These are phyloP conservation scores for Kregervanrija delftensis DNA, from an alignment of 805 yeast genomes.

Conservation along the genomic window DNA sequence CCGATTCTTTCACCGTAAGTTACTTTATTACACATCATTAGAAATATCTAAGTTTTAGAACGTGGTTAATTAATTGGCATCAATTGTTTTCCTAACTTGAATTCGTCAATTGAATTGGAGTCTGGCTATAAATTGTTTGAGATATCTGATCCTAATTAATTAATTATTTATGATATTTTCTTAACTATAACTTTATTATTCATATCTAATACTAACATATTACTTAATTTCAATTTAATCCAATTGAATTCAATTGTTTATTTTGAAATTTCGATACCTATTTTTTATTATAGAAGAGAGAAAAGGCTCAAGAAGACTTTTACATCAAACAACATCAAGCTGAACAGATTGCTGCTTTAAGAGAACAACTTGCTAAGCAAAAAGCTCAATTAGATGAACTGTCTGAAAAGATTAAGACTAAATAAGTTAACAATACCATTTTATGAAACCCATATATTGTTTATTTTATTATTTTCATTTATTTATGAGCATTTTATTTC, in stretches of 20 bases:
- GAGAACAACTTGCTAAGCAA: slow-evolving; percentile 70
- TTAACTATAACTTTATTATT: neutral
- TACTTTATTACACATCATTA: neutral
- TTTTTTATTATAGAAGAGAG: slow-evolving; percentile 54
- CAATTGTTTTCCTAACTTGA: too few species aligned
- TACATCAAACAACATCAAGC: slow-evolving; percentile 86
- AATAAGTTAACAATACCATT: slow-evolving; percentile 1
- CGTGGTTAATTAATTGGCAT: too few species aligned
- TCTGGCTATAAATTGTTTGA: too few species aligned
- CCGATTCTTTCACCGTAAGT: slow-evolving; percentile 56
- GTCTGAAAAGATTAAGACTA: slow-evolving; percentile 39
- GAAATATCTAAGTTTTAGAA: neutral
- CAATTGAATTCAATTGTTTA: neutral
- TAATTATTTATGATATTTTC: neutral
- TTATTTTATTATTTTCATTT: neutral
- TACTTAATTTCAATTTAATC: neutral
- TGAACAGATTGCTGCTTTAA: slow-evolving; percentile 73
- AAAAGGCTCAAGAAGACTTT: slow-evolving; percentile 83
- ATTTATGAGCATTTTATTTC: neutral
- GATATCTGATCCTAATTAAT: too few species aligned
- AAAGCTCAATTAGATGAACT: slow-evolving; percentile 49
- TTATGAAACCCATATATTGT: too few species aligned
- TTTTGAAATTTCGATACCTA: neutral
- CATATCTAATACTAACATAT: neutral
- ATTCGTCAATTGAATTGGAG: too few species aligned